Evolutionary conservation across 768 basidiomycete species (phyloP).

Genomic region (Phlebiopsis gigantea): DNA sequence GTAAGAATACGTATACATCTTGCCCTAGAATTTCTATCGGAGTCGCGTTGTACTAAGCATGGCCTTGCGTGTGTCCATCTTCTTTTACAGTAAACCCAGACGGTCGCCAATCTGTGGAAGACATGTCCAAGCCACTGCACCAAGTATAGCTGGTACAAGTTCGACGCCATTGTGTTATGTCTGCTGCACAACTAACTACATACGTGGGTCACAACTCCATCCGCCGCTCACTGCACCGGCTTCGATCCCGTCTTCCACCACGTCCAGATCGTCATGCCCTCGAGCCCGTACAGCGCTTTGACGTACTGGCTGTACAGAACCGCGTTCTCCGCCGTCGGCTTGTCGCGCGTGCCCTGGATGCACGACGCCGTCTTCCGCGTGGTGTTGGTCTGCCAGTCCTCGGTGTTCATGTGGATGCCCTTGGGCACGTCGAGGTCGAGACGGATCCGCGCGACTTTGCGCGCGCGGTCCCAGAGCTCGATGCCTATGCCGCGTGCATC

Average conservation of each 20-base stretch:
- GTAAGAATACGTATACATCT: too few relatives aligned
- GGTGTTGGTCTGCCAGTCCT: not conserved
- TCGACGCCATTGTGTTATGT: too few relatives aligned
- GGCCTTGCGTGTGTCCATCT: too few relatives aligned
- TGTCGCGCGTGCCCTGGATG: not conserved
- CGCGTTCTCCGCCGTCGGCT: not conserved
- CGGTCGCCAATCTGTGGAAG: too few relatives aligned
- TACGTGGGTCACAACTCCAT: too few relatives aligned
- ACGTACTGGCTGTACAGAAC: not conserved
- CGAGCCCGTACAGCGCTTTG: not conserved
- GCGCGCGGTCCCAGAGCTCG: not conserved
- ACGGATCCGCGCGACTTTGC: not conserved
- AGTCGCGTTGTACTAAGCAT: too few relatives aligned
- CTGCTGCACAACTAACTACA: too few relatives aligned
- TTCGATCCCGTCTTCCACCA: not conserved
- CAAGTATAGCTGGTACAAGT: too few relatives aligned
- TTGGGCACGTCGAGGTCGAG: not conserved
- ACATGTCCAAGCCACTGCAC: too few relatives aligned
- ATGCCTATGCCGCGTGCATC: not conserved
- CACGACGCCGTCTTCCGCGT: not conserved
- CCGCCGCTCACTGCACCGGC: not conserved
- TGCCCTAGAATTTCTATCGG: too few relatives aligned
- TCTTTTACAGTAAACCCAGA: too few relatives aligned
- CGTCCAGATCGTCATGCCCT: not conserved
- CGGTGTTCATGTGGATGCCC: not conserved